A percentile compares a stretch with the other conserved stretches of the same genome.
phyloP scores from a whole-genome alignment of 768 basidiomycete genomes.

The Pilatotrama ljubarskyi region DNA sequence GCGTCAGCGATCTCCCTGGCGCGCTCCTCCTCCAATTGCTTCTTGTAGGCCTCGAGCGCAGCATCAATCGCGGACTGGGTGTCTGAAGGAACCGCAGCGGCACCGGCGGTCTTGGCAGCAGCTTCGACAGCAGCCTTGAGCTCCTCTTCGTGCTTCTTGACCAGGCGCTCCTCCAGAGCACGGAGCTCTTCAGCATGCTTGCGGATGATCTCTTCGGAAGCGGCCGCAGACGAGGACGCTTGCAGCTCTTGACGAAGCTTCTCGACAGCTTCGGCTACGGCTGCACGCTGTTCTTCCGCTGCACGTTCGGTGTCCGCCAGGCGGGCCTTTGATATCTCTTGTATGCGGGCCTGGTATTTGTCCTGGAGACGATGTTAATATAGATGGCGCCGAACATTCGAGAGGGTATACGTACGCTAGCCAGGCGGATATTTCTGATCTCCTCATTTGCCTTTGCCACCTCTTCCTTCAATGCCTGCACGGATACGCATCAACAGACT shows the following conservation, averaged over 20 bases:
- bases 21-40: slow-evolving; percentile 54
- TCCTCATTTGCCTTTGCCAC: slow-evolving; percentile 27
- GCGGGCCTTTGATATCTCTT: slow-evolving; percentile 52
- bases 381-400: not conserved
- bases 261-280: slow-evolving; percentile 58
- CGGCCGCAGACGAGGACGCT: slow-evolving; percentile 27
- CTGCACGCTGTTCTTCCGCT: slow-evolving; percentile 45
- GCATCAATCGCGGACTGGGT: slow-evolving; percentile 51
- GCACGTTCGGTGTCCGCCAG: slow-evolving; percentile 46
- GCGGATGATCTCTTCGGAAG: slow-evolving; percentile 43
- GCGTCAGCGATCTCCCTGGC: slow-evolving; percentile 62
- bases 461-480: slow-evolving; percentile 27
- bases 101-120: slow-evolving; percentile 38
- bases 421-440: slow-evolving; percentile 24
- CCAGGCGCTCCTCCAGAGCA: slow-evolving; percentile 53
- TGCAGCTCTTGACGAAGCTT: slow-evolving; percentile 51
- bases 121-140: slow-evolving; percentile 55
- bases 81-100: slow-evolving; percentile 29
- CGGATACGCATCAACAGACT: not conserved
- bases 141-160: slow-evolving; percentile 52
- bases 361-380: slow-evolving; percentile 43
- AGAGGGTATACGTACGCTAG: slow-evolving; percentile 21
- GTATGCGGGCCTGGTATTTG: slow-evolving; percentile 57
- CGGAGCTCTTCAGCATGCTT: slow-evolving; percentile 63
- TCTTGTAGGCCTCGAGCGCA: slow-evolving; percentile 46